Percentiles rank a stretch among this genome's conserved stretches.
phyloP scores from a whole-genome alignment of 768 basidiomycete species.

The Ramaria rubella region DNA sequence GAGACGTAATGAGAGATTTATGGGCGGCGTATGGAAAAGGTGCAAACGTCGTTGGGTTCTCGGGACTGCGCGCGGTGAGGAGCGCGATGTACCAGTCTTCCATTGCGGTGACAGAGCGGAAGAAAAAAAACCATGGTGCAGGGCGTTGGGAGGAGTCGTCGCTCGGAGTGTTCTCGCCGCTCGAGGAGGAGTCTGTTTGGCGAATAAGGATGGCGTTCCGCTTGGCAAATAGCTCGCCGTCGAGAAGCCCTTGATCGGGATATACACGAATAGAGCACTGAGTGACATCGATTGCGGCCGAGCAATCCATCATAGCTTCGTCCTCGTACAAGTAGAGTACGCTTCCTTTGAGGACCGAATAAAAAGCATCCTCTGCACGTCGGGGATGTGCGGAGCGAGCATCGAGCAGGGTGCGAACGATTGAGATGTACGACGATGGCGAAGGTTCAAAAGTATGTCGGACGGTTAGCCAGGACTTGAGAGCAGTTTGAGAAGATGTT shows the following conservation, averaged over 20 bases:
- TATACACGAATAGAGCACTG: constrained; percentile 71
- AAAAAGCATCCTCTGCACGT: constrained; percentile 86
- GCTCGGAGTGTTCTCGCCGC: too few species aligned
- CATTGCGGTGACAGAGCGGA: constrained; percentile 83
- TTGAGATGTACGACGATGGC: constrained; percentile 61
- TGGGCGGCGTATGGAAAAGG: constrained; percentile 25
- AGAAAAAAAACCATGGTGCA: constrained; percentile 79
- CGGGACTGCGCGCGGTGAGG: constrained; percentile 43
- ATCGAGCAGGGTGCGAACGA: constrained; percentile 75
- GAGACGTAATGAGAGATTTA: constrained; percentile 74
- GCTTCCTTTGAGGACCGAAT: constrained; percentile 84
- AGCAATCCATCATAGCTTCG: constrained; percentile 84
- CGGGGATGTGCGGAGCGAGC: constrained; percentile 81
- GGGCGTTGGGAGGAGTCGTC: not conserved
- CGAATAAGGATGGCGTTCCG: constrained; percentile 65
- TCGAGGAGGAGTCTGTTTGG: not conserved
- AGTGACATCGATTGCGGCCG: constrained; percentile 81
- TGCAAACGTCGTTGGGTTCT: constrained; percentile 8
- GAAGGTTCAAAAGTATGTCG: constrained; percentile 64
- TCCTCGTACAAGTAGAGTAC: constrained; percentile 93
- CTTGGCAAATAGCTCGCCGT: constrained; percentile 88
- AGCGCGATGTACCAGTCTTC: constrained; percentile 94
- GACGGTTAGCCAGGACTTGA: constrained; percentile 80
- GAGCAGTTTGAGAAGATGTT: constrained; percentile 24
- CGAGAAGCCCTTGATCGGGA: constrained; percentile 61